Base-by-base conservation (phyloP, 2,329 filamentous ascomycete genomes). In the Cylindrodendrum hubeiense region DNA sequence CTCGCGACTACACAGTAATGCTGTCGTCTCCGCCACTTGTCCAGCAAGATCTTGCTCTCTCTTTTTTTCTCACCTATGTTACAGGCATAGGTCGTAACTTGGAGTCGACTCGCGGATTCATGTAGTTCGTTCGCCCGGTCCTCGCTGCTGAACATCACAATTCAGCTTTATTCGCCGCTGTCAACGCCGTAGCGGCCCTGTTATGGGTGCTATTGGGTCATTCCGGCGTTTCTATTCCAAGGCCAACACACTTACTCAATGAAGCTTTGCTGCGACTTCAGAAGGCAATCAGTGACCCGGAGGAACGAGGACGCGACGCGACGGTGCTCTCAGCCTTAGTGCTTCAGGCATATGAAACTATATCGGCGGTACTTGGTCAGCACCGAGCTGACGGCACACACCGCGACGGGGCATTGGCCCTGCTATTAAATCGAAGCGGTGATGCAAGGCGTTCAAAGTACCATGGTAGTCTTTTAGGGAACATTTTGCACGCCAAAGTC, bases 11-110 rank as follows among this genome's bases (percentile, higher is more conserved):
- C 5, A 47, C 24, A 19, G 43, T 15, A 2, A 46, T 65, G 3
- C 3, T 41, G 3, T 43, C 7, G 1, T 15, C 33, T 7, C 65
- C 37, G 8, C 17, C 24, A 37, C n/a, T 5, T n/a, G 33, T 3
- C 19, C 52, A 55, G 1, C 49, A 69, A 1, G 67, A 70, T 24
- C 12, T 66, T 2, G 62, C 68, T 0, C 39, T 68, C 0, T 33
- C 50, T 0, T 71, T 71, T 9, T 71, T 70, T 34, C 60, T 71
- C 8, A 67, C 22, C 10, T 68, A 71, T 22, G 41, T 68, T 0
- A 67, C 68, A 2, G 39, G 63, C 4, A 28, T 71, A 2, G 68
- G 68, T 12, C 47, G 68, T 0, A 68, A 54, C 2, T 5, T 71
- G 30, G 60, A 68, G 6, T 70, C 68, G 0, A 65, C 68, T 0